These are phyloP conservation scores for Yarrowia galli DNA, from an alignment of 1,139 yeast genomes.

Conservation along the genomic window DNA sequence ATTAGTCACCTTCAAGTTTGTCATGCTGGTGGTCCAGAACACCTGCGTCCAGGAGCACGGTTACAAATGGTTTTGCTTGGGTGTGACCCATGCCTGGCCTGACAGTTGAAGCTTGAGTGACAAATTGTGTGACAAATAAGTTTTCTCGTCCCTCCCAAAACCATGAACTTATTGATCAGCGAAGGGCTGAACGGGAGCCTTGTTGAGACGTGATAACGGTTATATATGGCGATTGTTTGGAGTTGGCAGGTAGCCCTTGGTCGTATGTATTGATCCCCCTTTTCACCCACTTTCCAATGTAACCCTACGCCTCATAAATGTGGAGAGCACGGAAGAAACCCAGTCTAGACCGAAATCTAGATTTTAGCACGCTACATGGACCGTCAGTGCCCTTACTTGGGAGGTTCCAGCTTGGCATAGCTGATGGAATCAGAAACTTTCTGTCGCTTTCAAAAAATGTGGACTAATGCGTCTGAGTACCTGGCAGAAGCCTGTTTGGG, in stretches of 20 bases:
- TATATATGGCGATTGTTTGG: not conserved
- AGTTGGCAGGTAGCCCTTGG: not conserved
- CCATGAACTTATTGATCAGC: conserved; percentile 1
- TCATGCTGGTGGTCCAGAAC: conserved; percentile 3
- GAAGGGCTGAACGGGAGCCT: not conserved
- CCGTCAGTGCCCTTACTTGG: conserved; percentile 3
- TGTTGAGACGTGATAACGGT: not conserved
- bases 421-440: not conserved
- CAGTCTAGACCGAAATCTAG: conserved; percentile 30
- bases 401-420: conserved; percentile 1
- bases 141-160: not conserved
- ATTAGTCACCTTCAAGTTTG: not conserved
- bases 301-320: not conserved
- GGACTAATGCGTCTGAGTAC: conserved; percentile 24
- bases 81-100: conserved; percentile 6
- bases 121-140: conserved; percentile 23
- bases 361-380: conserved; percentile 14
- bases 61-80: conserved; percentile 4
- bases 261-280: not conserved
- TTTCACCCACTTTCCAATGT: not conserved
- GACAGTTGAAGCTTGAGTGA: conserved; percentile 3
- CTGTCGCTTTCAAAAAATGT: not conserved
- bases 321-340: not conserved
- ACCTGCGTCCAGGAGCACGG: not conserved
- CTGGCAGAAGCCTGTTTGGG: conserved; percentile 21